Percentiles rank a stretch among this genome's conserved stretches.
Conservation (phyloP, 108 stramenopile species). For the Parietichytrium sp. region DNA sequence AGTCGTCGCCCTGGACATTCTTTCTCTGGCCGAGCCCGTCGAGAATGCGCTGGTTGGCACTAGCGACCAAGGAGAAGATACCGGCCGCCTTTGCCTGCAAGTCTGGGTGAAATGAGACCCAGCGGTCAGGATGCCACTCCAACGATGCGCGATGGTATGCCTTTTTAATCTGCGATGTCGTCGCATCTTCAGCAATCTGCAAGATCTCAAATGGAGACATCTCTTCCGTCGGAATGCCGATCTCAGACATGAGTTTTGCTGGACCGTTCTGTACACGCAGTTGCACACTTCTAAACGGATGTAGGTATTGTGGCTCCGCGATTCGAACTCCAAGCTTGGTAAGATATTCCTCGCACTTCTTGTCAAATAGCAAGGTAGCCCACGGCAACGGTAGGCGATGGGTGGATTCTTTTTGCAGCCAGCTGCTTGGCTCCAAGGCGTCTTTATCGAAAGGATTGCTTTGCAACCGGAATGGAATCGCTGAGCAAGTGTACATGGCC, state of each 20-base stretch:
- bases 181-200: not conserved
- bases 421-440: not conserved
- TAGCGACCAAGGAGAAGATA: not conserved
- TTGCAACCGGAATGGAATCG: not conserved
- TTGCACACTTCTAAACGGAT: not conserved
- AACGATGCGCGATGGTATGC: conserved; percentile 27
- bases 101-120: conserved; percentile 26
- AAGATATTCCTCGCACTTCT: not conserved
- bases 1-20: too few relatives aligned
- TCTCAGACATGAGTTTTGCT: not conserved
- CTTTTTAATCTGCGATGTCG: not conserved
- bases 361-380: not conserved
- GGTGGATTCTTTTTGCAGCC: not conserved
- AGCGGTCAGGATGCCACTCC: conserved; percentile 25
- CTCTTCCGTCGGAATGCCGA: conserved; percentile 12
- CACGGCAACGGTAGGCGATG: not conserved
- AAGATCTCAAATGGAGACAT: not conserved
- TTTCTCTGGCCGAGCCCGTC: too few relatives aligned
- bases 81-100: not conserved
- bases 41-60: not conserved
- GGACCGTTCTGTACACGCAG: not conserved
- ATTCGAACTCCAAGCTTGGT: not conserved
- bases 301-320: not conserved
- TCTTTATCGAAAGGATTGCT: too few relatives aligned
- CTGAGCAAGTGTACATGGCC: not conserved